Conservation (phyloP, 768 basidiomycete species). For the Artomyces pyxidatus region DNA sequence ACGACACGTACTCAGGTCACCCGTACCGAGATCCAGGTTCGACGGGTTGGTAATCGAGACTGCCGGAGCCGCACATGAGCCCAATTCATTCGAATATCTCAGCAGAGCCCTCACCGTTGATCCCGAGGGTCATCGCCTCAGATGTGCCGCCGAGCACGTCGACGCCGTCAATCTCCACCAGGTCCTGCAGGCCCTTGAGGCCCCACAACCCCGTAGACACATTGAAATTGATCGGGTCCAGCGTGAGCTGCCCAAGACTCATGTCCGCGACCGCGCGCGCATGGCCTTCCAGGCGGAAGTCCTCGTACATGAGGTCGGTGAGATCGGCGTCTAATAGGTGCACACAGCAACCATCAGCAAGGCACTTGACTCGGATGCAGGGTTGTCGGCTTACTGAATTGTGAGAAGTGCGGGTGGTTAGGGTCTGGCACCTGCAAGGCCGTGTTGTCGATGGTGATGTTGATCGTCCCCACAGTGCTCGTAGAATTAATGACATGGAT, state of each 20-base stretch:
- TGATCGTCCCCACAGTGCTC: conserved; percentile 54
- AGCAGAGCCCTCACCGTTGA: conserved; percentile 35
- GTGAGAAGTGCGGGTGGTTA: conserved; percentile 43
- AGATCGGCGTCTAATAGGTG: conserved; percentile 45
- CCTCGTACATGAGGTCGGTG: conserved; percentile 37
- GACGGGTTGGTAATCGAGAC: conserved; percentile 64
- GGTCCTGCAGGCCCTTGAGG: conserved; percentile 49
- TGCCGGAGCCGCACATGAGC: conserved; percentile 14
- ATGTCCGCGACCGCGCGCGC: conserved; percentile 53
- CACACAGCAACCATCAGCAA: too few species aligned
- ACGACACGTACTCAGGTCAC: conserved; percentile 50
- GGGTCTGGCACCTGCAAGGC: conserved; percentile 38
- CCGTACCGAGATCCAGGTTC: conserved; percentile 50
- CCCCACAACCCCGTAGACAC: conserved; percentile 55
- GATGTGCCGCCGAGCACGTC: conserved; percentile 60
- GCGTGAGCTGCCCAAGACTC: conserved; percentile 57
- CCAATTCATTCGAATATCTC: background rate
- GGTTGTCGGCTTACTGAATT: conserved; percentile 41
- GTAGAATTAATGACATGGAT: conserved; percentile 43
- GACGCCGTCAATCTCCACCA: conserved; percentile 47
- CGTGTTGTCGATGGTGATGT: conserved; percentile 53
- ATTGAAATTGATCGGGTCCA: conserved; percentile 65
- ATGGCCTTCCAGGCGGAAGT: conserved; percentile 52
- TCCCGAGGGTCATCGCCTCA: conserved; percentile 49
- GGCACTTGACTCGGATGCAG: background rate